A percentile compares a stretch with the other conserved stretches of the same genome.
Evolutionary conservation across 441 rosid species (phyloP).

Genomic region (Pelargonium fulgidum): DNA sequence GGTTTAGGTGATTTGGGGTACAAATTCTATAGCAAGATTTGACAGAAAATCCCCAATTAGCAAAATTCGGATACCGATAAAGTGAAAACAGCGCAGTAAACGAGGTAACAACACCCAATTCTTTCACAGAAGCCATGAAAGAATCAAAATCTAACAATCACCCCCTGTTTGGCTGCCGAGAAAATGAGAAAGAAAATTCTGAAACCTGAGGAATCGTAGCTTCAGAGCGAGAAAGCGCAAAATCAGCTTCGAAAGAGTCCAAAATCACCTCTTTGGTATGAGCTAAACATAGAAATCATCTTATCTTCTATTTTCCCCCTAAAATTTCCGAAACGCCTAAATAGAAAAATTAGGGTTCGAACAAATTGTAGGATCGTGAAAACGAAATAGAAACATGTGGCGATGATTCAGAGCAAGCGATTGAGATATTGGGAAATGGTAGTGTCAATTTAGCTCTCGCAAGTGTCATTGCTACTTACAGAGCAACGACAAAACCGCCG

Average conservation of each 20-base stretch:
- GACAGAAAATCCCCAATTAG: neutral
- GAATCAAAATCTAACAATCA: neutral
- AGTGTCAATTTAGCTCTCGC: neutral
- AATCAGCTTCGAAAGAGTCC: neutral
- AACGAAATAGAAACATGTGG: neutral
- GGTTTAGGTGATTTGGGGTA: conserved; percentile 25
- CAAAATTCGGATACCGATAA: conserved; percentile 19
- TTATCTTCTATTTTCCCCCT: no score
- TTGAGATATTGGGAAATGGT: neutral
- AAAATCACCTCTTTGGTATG: neutral
- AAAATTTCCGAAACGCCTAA: no score
- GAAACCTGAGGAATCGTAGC: neutral
- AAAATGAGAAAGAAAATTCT: neutral
- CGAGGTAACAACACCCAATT: conserved; percentile 21
- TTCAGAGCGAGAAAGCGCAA: neutral
- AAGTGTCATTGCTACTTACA: neutral
- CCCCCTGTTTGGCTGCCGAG: conserved; percentile 13
- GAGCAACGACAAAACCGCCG: neutral
- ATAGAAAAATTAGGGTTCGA: no score
- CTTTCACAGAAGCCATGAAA: conserved; percentile 44
- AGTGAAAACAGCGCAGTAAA: conserved; percentile 22
- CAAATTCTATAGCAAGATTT: conserved; percentile 24
- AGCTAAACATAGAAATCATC: no score
- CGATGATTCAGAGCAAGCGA: neutral
- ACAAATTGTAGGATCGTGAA: no score